A percentile compares a stretch with the other conserved stretches of the same genome.
These are phyloP conservation scores for Penicillium oxalicum DNA, from an alignment of 2,329 filamentous ascomycete species.

Conservation along the genomic window DNA sequence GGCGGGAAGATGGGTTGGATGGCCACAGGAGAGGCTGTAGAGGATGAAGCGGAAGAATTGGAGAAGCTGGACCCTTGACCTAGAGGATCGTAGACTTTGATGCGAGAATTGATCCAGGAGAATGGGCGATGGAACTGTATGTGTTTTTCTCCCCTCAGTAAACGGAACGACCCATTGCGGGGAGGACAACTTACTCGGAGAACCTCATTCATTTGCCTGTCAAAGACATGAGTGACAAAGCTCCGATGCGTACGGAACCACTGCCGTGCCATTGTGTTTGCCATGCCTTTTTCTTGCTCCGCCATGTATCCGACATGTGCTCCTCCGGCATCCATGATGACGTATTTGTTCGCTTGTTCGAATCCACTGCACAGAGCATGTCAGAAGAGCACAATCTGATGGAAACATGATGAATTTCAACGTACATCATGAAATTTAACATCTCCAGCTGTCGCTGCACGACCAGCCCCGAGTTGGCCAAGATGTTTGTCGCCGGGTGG, in stretches of 20 bases:
- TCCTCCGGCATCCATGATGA: slow-evolving; percentile 59
- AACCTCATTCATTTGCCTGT: slow-evolving; percentile 55
- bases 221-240: slow-evolving; percentile 62
- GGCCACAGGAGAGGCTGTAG: slow-evolving; percentile 9
- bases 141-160: no score
- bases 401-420: background rate
- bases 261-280: slow-evolving; percentile 52
- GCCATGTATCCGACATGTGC: slow-evolving; percentile 60
- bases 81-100: slow-evolving; percentile 51
- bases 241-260: slow-evolving; percentile 57
- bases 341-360: slow-evolving; percentile 61
- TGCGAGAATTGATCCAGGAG: slow-evolving; percentile 57
- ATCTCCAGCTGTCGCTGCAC: slow-evolving; percentile 59
- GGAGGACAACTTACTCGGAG: slow-evolving; percentile 38
- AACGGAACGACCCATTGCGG: no score
- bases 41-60: slow-evolving; percentile 37
- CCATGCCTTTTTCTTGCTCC: slow-evolving; percentile 57
- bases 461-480: slow-evolving; percentile 57
- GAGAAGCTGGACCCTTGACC: slow-evolving; percentile 28
- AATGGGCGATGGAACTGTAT: slow-evolving; percentile 56
- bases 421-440: slow-evolving; percentile 57
- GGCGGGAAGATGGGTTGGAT: no score
- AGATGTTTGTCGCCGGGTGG: slow-evolving; percentile 53
- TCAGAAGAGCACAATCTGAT: background rate
- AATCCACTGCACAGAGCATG: slow-evolving; percentile 43